These are phyloP conservation scores for Rutidosis leptorrhynchoides DNA, from an alignment of 129 eudicot species.

Conservation along the genomic window DNA sequence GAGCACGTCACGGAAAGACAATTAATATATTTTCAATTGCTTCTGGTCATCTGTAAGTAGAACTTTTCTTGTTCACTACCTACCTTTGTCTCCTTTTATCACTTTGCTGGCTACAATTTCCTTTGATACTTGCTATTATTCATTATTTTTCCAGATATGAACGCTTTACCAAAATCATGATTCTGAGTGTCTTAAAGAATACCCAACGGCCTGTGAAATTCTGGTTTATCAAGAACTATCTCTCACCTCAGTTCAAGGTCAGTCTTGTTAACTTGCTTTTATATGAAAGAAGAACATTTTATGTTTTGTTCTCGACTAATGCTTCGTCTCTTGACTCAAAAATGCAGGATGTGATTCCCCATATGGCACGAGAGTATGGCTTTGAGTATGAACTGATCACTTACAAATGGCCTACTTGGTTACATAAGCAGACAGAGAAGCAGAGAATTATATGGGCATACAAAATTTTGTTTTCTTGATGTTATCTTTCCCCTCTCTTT, in stretches of 20 bases:
- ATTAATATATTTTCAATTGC: conserved; percentile 93
- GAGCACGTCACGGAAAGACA: conserved; percentile 68
- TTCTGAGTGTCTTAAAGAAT: conserved; percentile 77
- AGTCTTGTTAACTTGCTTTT: background rate
- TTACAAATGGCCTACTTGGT: conserved; percentile 98
- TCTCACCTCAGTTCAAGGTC: conserved; percentile 96
- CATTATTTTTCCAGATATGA: conserved; percentile 63
- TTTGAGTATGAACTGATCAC: conserved; percentile 92
- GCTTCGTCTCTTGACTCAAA: too few species aligned
- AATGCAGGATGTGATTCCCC: conserved; percentile 92
- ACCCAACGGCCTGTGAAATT: conserved; percentile 88
- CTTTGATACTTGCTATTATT: too few species aligned
- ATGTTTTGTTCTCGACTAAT: too few species aligned
- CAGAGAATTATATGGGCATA: conserved; percentile 98
- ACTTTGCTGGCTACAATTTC: too few species aligned
- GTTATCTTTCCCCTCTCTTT: conserved; percentile 95
- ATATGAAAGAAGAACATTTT: background rate
- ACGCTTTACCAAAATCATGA: conserved; percentile 89
- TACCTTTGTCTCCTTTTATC: background rate
- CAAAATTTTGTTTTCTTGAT: conserved; percentile 91
- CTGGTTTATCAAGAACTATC: conserved; percentile 97
- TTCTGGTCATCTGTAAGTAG: conserved; percentile 92
- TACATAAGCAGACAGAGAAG: conserved; percentile 91
- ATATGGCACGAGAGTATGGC: conserved; percentile 90
- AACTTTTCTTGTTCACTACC: background rate